A percentile compares a stretch with the other conserved stretches of the same genome.
phyloP scores from a whole-genome alignment of 331 rosid genomes.

The Dryas integrifolia region DNA sequence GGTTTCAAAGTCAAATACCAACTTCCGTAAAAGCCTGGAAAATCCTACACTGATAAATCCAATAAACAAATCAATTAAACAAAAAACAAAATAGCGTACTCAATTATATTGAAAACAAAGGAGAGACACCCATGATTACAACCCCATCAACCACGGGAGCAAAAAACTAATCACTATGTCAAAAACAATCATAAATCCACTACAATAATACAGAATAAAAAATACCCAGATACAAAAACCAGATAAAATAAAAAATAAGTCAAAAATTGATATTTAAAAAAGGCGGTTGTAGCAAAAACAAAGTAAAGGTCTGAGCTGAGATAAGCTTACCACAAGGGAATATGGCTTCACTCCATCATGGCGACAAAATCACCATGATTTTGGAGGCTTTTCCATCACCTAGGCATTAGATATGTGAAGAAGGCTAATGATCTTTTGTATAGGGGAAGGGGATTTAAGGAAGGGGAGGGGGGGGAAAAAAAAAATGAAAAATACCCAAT shows the following conservation, averaged over 20 bases:
- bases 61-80: conserved; percentile 30
- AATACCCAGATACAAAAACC: conserved; percentile 31
- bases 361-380: conserved; percentile 29
- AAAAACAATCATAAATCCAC: conserved; percentile 24
- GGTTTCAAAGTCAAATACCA: conserved; percentile 61
- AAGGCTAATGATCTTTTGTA: background rate
- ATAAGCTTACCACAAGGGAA: conserved; percentile 29
- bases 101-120: conserved; percentile 13
- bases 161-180: conserved; percentile 25
- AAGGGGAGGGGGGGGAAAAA: background rate
- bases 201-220: conserved; percentile 17
- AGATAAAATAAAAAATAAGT: conserved; percentile 17
- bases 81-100: background rate
- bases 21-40: conserved; percentile 67
- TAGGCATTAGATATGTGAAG: background rate
- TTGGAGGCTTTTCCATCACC: conserved; percentile 23
- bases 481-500: background rate
- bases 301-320: conserved; percentile 7
- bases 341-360: conserved; percentile 34
- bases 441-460: background rate
- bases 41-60: conserved; percentile 37
- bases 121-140: conserved; percentile 35
- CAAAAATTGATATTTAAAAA: background rate
- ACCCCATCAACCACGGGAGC: conserved; percentile 24
- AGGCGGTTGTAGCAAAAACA: background rate